Evolutionary conservation across 352 stramenopile genomes (phyloP), one percentile per base, ranked within the genome.

Genomic region (Globisporangium nunn): DNA sequence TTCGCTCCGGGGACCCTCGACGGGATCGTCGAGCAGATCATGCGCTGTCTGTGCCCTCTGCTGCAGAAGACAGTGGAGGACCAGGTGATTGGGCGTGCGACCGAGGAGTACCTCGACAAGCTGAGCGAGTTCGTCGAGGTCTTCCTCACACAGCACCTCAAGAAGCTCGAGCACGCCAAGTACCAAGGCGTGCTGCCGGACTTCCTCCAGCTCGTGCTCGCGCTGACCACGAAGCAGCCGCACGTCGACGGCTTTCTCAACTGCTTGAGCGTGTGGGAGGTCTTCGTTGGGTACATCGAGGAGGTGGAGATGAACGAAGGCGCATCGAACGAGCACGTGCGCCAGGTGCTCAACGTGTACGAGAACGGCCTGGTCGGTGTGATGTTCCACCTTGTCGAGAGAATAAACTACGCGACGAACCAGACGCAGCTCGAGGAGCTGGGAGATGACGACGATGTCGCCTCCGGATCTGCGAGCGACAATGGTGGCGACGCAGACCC

Each of bases 231-330:
- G 18, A 78, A 84, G 28, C 83, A 93, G 68, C 79, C 79, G 4
- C 79, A 91, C 48, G 70, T 87, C 2, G 76, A 75, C 35, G 83
- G 81, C 1, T 88, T 91, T 46, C 55, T 91, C 47, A 89, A 91
- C 59, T 93, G 83, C 48, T 55, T 93, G 39, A 81, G 70, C 29
- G 74, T 91, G 6, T 93, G 83, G 83, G 81, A 93, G 30, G 79
- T 93, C 6, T 88, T 93, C 52, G 81, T 93, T 15, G 72, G 74
- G 17, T 89, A 91, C 51, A 77, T 93, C 52, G 83, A 93, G 62
- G 81, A 91, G 55, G 68, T 78, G 1, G 78, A 91, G 55, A 74
- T 85, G 41, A 78, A 88, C 41, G 81, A 88, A 68, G 73, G 66
- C 5, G 76, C 75, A 3, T 66, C 74, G 2, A 85, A 85, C 45